Base-by-base conservation (phyloP, 306 rosid genomes). In the Hippophae gyantsensis region DNA sequence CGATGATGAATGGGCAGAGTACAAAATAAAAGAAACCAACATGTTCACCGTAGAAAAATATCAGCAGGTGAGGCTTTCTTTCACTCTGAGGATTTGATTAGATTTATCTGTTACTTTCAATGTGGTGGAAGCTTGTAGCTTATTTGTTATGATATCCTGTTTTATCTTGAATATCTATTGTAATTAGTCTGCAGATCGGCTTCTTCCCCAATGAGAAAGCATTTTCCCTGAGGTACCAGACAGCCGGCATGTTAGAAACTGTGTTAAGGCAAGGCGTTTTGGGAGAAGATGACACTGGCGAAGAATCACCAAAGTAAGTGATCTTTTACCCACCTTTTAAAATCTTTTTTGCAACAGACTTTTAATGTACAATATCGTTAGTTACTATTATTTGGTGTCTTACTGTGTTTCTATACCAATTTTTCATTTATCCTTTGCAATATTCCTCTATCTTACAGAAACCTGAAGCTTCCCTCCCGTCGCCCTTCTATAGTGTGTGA, bases 201-300 rank as follows among this genome's bases (percentile, higher is more conserved):
- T 84, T 81, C 75, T 92, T 88, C 65, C 85, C 96, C 67, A 72
- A 82, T 8, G 90, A 83, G 79, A 88, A 65, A 76, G 99, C 99
- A 8, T 92, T 83, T 84, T 69, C 94, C 7, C 79, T 92, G 58
- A 79, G 99, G 79, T 92, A 92, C 86, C 96, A 85, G 65, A 88
- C 99, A 9, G 96, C 90, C 48, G 99, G 94, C 66, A 92, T 92
- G 99, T 72, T 92, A 67, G 99, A 92, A 44, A 75, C 83, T 9
- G 95, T 86, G 43, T 61, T 92, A 67, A 77, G 96, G 69, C 86
- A 84, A 79, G 99, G 99, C 48, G 84, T 88, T 61, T 84, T 92
- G 48, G 99, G 99, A 65, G 99, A 92, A 74, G 96, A 83, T 66
- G 99, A 92, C 77, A 88, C 79, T 1, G 99, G 96, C 49, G 96